Conservation (phyloP, 805 yeast species). For the Lipomyces lipofer region DNA sequence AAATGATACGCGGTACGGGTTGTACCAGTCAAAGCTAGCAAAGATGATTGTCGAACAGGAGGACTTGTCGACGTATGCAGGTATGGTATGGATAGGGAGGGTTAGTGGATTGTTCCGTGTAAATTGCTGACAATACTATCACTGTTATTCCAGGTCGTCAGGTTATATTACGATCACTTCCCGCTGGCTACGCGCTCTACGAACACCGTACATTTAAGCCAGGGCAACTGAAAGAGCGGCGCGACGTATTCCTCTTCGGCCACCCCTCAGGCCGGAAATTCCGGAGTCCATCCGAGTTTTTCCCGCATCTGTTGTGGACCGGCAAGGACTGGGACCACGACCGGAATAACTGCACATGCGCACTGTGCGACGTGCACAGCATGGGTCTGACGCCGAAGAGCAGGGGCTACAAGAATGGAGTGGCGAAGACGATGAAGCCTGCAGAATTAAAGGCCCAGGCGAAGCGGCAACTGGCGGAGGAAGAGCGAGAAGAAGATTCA, state of each 20-base stretch:
- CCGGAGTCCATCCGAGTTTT: slow-evolving; percentile 20
- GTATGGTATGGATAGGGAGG: no score
- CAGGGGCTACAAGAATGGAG: neutral
- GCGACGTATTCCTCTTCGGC: slow-evolving; percentile 20
- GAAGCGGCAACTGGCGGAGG: slow-evolving; percentile 10
- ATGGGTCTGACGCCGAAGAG: slow-evolving; percentile 7
- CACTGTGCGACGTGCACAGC: slow-evolving; percentile 2
- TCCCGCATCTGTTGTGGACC: slow-evolving; percentile 22
- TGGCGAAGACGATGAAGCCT: neutral
- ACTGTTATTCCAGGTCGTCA: no score
- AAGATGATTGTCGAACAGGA: slow-evolving; percentile 4
- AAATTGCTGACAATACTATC: neutral
- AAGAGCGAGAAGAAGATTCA: slow-evolving; percentile 11
- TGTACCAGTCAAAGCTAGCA: slow-evolving; percentile 9
- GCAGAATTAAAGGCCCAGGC: neutral
- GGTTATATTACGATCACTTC: no score
- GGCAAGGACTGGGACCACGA: neutral
- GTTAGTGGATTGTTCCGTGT: no score
- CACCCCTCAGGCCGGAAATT: slow-evolving; percentile 29
- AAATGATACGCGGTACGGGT: neutral
- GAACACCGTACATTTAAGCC: slow-evolving; percentile 11
- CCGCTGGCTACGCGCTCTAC: slow-evolving; percentile 11
- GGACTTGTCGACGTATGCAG: neutral
- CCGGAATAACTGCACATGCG: slow-evolving; percentile 2
- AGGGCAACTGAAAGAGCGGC: slow-evolving; percentile 2